A percentile compares a stretch with the other conserved stretches of the same genome.
Conservation (phyloP, 2,329 filamentous ascomycete species). For the Beauveria brongniartii region DNA sequence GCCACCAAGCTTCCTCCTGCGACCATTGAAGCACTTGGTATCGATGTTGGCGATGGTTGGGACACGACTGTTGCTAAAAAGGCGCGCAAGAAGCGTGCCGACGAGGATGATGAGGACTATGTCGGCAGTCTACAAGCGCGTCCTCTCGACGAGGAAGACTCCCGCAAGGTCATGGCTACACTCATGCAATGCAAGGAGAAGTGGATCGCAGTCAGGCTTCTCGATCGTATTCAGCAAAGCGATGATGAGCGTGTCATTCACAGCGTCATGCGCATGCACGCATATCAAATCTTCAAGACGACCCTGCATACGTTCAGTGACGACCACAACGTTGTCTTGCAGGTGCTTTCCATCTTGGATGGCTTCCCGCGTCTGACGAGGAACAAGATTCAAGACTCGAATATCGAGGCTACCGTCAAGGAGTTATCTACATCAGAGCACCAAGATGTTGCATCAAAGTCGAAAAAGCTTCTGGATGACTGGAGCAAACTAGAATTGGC, state of each 20-base stretch:
- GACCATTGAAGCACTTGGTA: slow-evolving; percentile 90
- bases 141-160: slow-evolving; percentile 70
- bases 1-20: slow-evolving; percentile 84
- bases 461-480: slow-evolving; percentile 64
- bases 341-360: slow-evolving; percentile 83
- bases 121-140: slow-evolving; percentile 80
- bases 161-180: slow-evolving; percentile 91
- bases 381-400: slow-evolving; percentile 95
- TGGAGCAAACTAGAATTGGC: slow-evolving; percentile 88
- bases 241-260: slow-evolving; percentile 82
- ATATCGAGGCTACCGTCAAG: slow-evolving; percentile 78
- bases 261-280: slow-evolving; percentile 90
- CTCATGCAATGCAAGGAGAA: slow-evolving; percentile 98
- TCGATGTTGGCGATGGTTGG: slow-evolving; percentile 88
- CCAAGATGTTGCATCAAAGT: slow-evolving; percentile 64
- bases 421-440: slow-evolving; percentile 60
- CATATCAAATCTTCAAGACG: slow-evolving; percentile 88
- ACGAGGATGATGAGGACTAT: slow-evolving; percentile 92
- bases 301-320: slow-evolving; percentile 77
- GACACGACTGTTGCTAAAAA: slow-evolving; percentile 84
- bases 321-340: slow-evolving; percentile 83
- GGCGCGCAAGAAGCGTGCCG: slow-evolving; percentile 83
- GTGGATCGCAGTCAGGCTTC: slow-evolving; percentile 95
- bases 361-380: slow-evolving; percentile 83
- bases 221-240: slow-evolving; percentile 79